Evolutionary conservation across 257 asterid species (phyloP), one percentile per base, ranked within the genome.

Genomic region (Solanum chmielewskii): DNA sequence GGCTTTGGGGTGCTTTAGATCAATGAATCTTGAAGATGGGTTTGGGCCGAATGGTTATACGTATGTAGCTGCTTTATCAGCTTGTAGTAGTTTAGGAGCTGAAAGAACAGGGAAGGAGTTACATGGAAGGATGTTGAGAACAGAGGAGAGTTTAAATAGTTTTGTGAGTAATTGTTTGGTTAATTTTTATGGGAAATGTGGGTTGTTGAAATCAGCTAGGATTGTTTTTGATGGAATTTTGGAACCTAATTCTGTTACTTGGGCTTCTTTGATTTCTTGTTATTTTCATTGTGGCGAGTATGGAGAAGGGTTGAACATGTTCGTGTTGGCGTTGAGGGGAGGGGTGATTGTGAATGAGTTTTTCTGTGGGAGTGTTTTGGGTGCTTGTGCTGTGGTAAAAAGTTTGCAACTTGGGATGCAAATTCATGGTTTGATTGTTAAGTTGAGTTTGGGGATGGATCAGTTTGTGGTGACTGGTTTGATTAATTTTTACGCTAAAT

Each of bases 151-250:
- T 37, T 82, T 89, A 10, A 94, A 93, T 87, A 89, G 90, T 84
- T 91, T 92, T 69, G 96, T 93, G 52, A 87, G 84, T 85, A 94
- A 93, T 66, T 91, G 90, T 47, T 90, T 96, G 94, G 90, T 95
- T 69, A 95, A 94, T 86, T 92, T 96, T 69, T 96, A 96, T 76
- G 95, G 98, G 49, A 96, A 95, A 92, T 94, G 98, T 84, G 93
- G 96, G 88, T 87, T 85, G 88, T 84, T 94, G 91, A 92, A 83
- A 70, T 89, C 93, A 4, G 98, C 98, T 42, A 86, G 92, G 86
- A 15, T 88, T 2, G 93, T 93, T 78, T 96, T 96, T 88, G 94
- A 91, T 86, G 89, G 90, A 12, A 91, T 93, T 73, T 52, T 85
- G 70, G 98, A 93, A 88, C 92, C 91, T 25, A 91, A 91, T 90